Evolutionary conservation across 2,329 filamentous ascomycete genomes (phyloP), one percentile per base, ranked within the genome.

Genomic region (Cladosporium oxysporum): DNA sequence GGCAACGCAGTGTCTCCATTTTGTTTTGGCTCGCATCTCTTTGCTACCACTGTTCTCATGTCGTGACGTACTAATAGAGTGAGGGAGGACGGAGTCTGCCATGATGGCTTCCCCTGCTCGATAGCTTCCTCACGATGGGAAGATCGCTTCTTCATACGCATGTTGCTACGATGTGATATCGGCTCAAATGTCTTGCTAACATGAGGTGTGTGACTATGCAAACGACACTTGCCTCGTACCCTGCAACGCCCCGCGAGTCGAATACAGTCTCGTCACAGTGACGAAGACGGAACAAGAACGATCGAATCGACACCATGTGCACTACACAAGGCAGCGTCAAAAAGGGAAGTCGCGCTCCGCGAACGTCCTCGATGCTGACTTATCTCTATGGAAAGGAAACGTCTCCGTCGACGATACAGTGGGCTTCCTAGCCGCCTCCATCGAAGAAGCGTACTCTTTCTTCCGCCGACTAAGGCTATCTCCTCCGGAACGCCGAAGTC

Each of bases 291-390:
- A 57, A 69, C 26, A 68, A 72, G 59, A 62, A 31, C 35, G 67
- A 60, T 21, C 69, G 74, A 62, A 75, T 78, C 57, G 76, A 78
- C 37, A 65, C 69, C 44, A 73, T 78, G 28, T 73, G 74, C 18
- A 66, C 69, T 52, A 69, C 74, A 6, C 72, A 74, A 50, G 70
- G 72, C 47, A 77, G 75, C 73, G 75, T 74, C 52, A n/a, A 63
- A 70, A 2, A 74, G 75, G 37, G 55, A 72, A 10, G 67, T 73
- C 21, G 21, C 6, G 10, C 11, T 41, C 21, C 55, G 33, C 55
- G 21, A n/a, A 37, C 7, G 26, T 21, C 21, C 12, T 58, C 10
- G 55, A 41, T 12, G 33, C n/a, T n/a, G n/a, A n/a, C 55, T 10
- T 58, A 37, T 18, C 55, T 58, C 7, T 16, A 8, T 10, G n/a